These are phyloP conservation scores for Salix viminalis DNA, from an alignment of 345 rosid species.

Conservation along the genomic window DNA sequence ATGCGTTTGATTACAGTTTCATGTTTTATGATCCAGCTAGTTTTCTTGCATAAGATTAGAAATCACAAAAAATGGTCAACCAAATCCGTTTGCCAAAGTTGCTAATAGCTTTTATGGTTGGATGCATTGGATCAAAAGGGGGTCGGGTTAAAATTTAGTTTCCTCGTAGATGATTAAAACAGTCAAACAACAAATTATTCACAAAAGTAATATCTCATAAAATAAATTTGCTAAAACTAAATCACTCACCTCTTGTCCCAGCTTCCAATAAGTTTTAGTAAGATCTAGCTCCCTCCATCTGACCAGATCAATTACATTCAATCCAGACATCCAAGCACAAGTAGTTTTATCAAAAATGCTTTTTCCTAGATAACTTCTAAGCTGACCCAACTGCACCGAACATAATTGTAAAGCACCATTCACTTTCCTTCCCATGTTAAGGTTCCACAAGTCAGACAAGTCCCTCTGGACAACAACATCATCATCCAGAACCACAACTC, in stretches of 20 bases:
- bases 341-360: conserved; percentile 36
- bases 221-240: neutral
- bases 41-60: neutral
- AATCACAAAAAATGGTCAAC: neutral
- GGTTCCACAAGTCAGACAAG: conserved; percentile 65
- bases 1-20: neutral
- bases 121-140: neutral
- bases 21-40: neutral
- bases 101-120: neutral
- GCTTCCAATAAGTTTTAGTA: conserved; percentile 53
- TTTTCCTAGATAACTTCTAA: conserved; percentile 44
- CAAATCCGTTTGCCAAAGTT: neutral
- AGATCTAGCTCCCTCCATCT: conserved; percentile 62
- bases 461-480: conserved; percentile 88
- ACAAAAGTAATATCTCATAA: neutral
- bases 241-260: conserved; percentile 53
- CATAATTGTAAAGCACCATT: conserved; percentile 69
- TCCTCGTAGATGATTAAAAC: conserved; percentile 1
- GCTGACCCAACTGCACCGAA: conserved; percentile 64
- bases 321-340: conserved; percentile 92
- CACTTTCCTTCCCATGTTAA: conserved; percentile 78
- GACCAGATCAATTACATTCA: conserved; percentile 72
- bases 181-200: neutral
- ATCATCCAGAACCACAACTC: conserved; percentile 77
- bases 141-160: neutral